phyloP scores from a whole-genome alignment of 495 filamentous ascomycete genomes.

The Talaromyces trachyspermus region DNA sequence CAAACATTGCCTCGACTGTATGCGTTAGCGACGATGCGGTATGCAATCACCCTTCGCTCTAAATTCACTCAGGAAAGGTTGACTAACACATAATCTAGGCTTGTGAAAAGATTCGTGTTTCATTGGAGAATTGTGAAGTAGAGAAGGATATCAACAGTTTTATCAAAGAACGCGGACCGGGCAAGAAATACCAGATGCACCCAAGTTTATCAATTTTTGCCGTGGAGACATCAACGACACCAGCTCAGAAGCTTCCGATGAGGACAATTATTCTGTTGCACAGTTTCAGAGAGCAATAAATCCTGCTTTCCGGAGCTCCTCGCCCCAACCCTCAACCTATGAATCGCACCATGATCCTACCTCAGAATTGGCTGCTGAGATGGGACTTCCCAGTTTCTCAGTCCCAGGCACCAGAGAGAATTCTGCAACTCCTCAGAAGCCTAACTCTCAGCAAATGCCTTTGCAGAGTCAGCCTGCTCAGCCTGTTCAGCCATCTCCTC shows the following conservation, averaged over 20 bases:
- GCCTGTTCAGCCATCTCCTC: conserved; percentile 32
- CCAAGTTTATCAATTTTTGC: conserved; percentile 98
- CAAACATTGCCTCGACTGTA: conserved; percentile 95
- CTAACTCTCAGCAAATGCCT: conserved; percentile 2
- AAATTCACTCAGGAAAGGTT: too few species aligned
- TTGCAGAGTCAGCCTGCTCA: conserved; percentile 10
- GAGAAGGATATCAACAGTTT: conserved; percentile 89
- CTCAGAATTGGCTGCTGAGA: conserved; percentile 55
- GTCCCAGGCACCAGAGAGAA: conserved; percentile 46
- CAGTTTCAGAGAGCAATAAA: conserved; percentile 95
- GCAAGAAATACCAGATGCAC: conserved; percentile 93
- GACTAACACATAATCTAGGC: conserved; percentile 41
- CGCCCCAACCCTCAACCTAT: conserved; percentile 76
- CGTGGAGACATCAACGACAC: conserved; percentile 80
- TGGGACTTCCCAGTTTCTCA: conserved; percentile 47
- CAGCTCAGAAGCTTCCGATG: conserved; percentile 74
- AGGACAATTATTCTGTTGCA: conserved; percentile 81
- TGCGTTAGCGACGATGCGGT: conserved; percentile 95
- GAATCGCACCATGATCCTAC: conserved; percentile 85
- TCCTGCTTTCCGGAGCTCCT: conserved; percentile 87
- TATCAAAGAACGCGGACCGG: conserved; percentile 89
- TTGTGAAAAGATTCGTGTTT: conserved; percentile 93
- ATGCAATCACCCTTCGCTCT: too few species aligned
- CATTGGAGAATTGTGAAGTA: conserved; percentile 91
- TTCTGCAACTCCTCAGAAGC: conserved; percentile 48